A percentile compares a stretch with the other conserved stretches of the same genome.
Evolutionary conservation across 2,329 filamentous ascomycete species (phyloP).

Genomic region (Mycosphaerelloides madeirae): DNA sequence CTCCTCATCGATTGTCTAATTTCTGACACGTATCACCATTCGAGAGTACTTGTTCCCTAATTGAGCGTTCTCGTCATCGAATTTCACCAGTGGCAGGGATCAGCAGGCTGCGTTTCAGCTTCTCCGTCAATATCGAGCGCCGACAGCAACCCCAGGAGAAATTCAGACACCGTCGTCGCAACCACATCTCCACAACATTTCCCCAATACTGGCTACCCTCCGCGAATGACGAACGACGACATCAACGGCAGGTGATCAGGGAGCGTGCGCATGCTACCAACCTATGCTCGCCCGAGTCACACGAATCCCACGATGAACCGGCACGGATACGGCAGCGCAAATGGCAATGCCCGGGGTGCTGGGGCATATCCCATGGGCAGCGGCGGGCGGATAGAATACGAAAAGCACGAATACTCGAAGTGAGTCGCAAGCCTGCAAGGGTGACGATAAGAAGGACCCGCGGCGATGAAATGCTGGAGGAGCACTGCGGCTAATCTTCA

Average conservation of each 20-base stretch:
- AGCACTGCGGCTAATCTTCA: too few relatives aligned
- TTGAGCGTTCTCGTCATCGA: too few relatives aligned
- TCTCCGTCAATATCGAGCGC: too few relatives aligned
- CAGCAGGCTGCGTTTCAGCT: too few relatives aligned
- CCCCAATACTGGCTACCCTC: not conserved
- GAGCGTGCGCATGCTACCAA: constrained; percentile 51
- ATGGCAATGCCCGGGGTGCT: constrained; percentile 56
- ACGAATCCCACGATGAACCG: constrained; percentile 72
- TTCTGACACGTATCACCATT: too few relatives aligned
- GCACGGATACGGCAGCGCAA: constrained; percentile 67
- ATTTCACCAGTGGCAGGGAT: too few relatives aligned
- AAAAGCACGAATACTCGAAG: constrained; percentile 71
- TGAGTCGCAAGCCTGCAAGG: constrained; percentile 12
- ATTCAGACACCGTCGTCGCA: not conserved
- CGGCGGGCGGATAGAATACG: constrained; percentile 56
- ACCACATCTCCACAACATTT: not conserved
- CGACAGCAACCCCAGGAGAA: constrained; percentile 1
- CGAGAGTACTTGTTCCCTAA: too few relatives aligned
- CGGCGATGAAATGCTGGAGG: too few relatives aligned
- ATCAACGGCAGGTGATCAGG: not conserved
- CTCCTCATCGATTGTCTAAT: too few relatives aligned
- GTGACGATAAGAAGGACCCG: too few relatives aligned
- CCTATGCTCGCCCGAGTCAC: constrained; percentile 51
- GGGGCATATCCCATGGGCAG: constrained; percentile 23
- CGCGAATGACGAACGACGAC: not conserved